Percentiles rank a stretch among this genome's conserved stretches.
These are phyloP conservation scores for Gelatoporia subvermispora DNA, from an alignment of 768 basidiomycete species.

Conservation along the genomic window DNA sequence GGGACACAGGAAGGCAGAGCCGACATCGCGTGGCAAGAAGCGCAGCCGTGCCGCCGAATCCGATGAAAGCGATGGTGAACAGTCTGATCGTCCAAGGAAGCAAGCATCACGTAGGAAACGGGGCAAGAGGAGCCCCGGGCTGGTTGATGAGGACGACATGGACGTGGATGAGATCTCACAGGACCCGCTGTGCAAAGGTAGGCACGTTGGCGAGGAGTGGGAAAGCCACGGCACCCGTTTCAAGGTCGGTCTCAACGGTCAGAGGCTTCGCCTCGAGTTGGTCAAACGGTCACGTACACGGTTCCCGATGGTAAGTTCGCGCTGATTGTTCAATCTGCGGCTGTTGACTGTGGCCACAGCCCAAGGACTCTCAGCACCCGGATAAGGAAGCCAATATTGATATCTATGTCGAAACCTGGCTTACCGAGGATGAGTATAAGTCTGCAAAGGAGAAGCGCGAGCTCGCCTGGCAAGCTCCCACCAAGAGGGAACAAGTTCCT, in stretches of 20 bases:
- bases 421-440: conserved; percentile 68
- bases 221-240: conserved; percentile 62
- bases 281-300: conserved; percentile 68
- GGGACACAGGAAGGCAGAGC: conserved; percentile 48
- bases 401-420: conserved; percentile 75
- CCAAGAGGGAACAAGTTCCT: conserved; percentile 38
- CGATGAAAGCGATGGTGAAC: conserved; percentile 30
- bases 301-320: conserved; percentile 63
- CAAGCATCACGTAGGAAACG: conserved; percentile 44
- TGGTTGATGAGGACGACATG: conserved; percentile 38
- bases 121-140: conserved; percentile 36
- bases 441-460: conserved; percentile 56
- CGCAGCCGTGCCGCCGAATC: conserved; percentile 54
- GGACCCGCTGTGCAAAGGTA: conserved; percentile 49
- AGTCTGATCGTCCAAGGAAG: conserved; percentile 30
- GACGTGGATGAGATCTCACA: conserved; percentile 47
- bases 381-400: conserved; percentile 65
- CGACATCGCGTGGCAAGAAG: conserved; percentile 51
- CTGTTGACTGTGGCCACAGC: conserved; percentile 38
- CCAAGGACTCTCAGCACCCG: conserved; percentile 72
- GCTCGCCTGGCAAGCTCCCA: conserved; percentile 63
- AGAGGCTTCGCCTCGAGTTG: conserved; percentile 62
- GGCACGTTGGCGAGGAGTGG: conserved; percentile 74
- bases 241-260: conserved; percentile 68
- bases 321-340: too few species aligned